Evolutionary conservation across 1,284 basidiomycete genomes (phyloP).

Genomic region (Leccinum griseonigrum): DNA sequence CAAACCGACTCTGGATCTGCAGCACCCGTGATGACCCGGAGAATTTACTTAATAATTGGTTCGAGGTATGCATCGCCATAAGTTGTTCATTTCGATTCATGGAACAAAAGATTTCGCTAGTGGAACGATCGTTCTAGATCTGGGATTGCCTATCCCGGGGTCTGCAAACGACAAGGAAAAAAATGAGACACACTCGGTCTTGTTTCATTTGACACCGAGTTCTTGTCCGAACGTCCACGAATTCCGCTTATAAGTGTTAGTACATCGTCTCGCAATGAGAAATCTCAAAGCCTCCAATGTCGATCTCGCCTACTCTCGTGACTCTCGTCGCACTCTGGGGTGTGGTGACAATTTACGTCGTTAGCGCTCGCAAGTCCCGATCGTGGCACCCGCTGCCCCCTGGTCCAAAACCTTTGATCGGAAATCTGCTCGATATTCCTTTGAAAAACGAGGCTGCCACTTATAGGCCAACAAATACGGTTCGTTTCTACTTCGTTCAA

Average conservation of each 20-base stretch:
- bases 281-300: constrained; percentile 16
- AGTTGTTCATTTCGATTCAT: background rate
- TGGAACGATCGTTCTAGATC: background rate
- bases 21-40: no score
- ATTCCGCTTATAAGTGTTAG: constrained; percentile 19
- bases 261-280: constrained; percentile 2
- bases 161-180: constrained; percentile 13
- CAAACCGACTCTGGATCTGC: no score
- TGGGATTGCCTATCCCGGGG: background rate
- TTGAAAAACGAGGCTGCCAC: constrained; percentile 27
- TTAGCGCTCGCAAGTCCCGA: constrained; percentile 14
- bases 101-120: constrained; percentile 6
- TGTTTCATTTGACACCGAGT: constrained; percentile 6
- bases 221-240: constrained; percentile 17
- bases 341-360: constrained; percentile 20
- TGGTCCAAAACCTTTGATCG: constrained; percentile 31
- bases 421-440: constrained; percentile 33
- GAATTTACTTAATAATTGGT: no score
- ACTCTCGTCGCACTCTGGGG: constrained; percentile 26
- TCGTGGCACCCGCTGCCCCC: constrained; percentile 26
- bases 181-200: constrained; percentile 14
- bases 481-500: constrained; percentile 5
- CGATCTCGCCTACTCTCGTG: constrained; percentile 15
- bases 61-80: background rate
- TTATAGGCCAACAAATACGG: constrained; percentile 35